Conservation (phyloP, 139 green algal genomes). For the Volvox reticuliferus region DNA sequence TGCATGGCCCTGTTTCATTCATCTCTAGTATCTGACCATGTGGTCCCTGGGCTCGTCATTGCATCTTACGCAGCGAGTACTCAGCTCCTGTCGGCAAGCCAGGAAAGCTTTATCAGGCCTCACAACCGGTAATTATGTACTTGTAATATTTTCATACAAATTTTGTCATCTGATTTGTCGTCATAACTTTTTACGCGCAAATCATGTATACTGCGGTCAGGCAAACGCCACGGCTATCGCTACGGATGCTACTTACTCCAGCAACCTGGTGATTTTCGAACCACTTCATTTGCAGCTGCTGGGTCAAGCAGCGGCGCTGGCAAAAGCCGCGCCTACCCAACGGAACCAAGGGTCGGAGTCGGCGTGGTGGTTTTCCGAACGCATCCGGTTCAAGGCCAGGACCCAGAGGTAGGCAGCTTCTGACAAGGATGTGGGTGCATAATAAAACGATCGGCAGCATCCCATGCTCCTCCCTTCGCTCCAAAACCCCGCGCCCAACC, state of each 20-base stretch:
- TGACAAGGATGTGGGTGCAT: too few species aligned
- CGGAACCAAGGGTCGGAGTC: conserved; percentile 1
- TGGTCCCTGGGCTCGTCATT: background rate
- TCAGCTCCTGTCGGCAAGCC: background rate
- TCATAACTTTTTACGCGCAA: background rate
- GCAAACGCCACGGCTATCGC: background rate
- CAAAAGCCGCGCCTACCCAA: conserved; percentile 7
- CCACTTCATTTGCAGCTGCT: background rate
- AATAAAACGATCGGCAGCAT: too few species aligned
- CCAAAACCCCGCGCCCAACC: too few species aligned
- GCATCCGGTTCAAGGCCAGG: conserved; percentile 4
- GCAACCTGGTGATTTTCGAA: too few species aligned
- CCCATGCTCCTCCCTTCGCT: too few species aligned
- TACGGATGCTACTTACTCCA: background rate
- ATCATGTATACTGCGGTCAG: background rate
- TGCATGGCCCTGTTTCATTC: too few species aligned
- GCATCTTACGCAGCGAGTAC: background rate
- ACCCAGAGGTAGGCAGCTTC: background rate
- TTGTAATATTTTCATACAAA: background rate
- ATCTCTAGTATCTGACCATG: background rate
- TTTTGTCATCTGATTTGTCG: background rate
- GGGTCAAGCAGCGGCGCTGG: background rate
- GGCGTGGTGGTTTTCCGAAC: conserved; percentile 62
- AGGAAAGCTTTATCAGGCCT: background rate
- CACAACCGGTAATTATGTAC: background rate